Conservation (phyloP, 495 filamentous ascomycete species). For the Evernia prunastri region DNA sequence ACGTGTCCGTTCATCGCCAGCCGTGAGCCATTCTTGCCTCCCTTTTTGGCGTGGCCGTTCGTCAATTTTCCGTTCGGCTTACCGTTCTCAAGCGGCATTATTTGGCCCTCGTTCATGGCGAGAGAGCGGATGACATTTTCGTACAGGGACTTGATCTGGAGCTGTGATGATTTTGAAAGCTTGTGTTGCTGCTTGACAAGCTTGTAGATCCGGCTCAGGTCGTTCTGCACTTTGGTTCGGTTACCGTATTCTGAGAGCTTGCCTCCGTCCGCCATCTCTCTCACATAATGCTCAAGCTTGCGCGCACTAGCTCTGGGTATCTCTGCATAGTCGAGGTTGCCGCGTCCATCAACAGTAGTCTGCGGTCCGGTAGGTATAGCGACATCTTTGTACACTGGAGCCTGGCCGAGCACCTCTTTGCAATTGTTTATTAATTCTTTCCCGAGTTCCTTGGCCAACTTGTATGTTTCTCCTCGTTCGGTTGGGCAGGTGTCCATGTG, state of each 20-base stretch:
- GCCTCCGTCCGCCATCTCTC: constrained; percentile 96
- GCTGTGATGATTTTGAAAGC: constrained; percentile 85
- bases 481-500: constrained; percentile 99
- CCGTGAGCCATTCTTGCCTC: constrained; percentile 50
- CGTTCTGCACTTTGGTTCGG: constrained; percentile 93
- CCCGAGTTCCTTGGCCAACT: constrained; percentile 92
- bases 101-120: constrained; percentile 95
- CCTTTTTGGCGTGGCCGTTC: constrained; percentile 58
- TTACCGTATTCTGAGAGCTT: constrained; percentile 99
- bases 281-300: constrained; percentile 97
- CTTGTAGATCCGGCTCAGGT: constrained; percentile 90
- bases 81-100: constrained; percentile 72
- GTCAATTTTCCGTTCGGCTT: constrained; percentile 50
- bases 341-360: constrained; percentile 80
- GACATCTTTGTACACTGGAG: constrained; percentile 94
- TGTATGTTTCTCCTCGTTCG: constrained; percentile 92
- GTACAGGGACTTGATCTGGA: constrained; percentile 92
- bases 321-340: constrained; percentile 85
- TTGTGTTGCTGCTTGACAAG: constrained; percentile 96
- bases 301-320: constrained; percentile 80
- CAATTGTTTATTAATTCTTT: constrained; percentile 95
- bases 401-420: constrained; percentile 73
- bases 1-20: constrained; percentile 42
- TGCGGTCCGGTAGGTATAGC: constrained; percentile 84
- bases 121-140: constrained; percentile 87